phyloP scores from a whole-genome alignment of 2,329 filamentous ascomycete species.

The Gremmenia infestans region DNA sequence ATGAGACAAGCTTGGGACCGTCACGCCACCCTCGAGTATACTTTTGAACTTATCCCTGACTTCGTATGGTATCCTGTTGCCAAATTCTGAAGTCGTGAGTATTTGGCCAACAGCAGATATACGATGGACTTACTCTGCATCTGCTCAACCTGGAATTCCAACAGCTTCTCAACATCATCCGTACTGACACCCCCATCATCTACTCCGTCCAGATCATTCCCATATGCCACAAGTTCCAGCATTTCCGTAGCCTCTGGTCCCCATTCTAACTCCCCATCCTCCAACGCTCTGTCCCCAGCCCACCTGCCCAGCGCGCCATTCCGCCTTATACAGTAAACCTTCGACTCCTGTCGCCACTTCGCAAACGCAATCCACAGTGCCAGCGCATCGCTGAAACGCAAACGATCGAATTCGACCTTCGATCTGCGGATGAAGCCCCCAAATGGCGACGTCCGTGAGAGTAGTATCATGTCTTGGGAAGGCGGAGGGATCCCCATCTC shows the following conservation, averaged over 20 bases:
- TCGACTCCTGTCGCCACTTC: slow-evolving; percentile 72
- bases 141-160: slow-evolving; percentile 85
- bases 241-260: slow-evolving; percentile 43
- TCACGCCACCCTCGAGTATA: slow-evolving; percentile 61
- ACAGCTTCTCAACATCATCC: slow-evolving; percentile 72
- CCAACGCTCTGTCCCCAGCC: slow-evolving; percentile 56
- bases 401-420: slow-evolving; percentile 70
- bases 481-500: slow-evolving; percentile 48
- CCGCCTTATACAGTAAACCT: slow-evolving; percentile 51
- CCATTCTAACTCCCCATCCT: slow-evolving; percentile 45
- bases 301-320: slow-evolving; percentile 40
- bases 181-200: slow-evolving; percentile 54
- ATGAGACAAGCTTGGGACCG: slow-evolving; percentile 69
- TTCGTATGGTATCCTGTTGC: slow-evolving; percentile 69
- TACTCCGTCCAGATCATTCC: slow-evolving; percentile 16
- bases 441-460: slow-evolving; percentile 72
- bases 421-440: slow-evolving; percentile 75
- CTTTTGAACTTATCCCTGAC: slow-evolving; percentile 67
- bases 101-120: background rate
- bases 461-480: slow-evolving; percentile 48
- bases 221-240: slow-evolving; percentile 28
- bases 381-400: slow-evolving; percentile 75
- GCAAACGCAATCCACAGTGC: slow-evolving; percentile 81
- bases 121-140: slow-evolving; percentile 63
- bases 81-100: slow-evolving; percentile 53